Percentiles rank a stretch among this genome's conserved stretches.
phyloP scores from a whole-genome alignment of 1,139 yeast genomes.

The Geotrichum klebahnii region DNA sequence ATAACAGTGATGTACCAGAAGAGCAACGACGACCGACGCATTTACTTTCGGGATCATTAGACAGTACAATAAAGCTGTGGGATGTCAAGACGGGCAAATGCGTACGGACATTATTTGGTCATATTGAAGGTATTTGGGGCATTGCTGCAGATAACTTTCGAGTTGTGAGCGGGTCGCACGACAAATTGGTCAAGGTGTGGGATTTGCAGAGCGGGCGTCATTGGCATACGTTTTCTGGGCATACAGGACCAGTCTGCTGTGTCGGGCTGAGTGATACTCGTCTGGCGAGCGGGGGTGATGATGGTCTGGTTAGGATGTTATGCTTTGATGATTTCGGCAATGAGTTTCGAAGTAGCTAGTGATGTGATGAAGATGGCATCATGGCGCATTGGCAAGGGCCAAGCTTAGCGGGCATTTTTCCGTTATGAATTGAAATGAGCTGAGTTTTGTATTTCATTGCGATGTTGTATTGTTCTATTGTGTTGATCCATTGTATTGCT shows the following conservation, averaged over 20 bases:
- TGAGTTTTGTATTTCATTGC: too few species aligned
- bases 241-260: slow-evolving; percentile 71
- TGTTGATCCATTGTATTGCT: too few species aligned
- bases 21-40: slow-evolving; percentile 58
- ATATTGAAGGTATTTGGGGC: slow-evolving; percentile 96
- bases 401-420: too few species aligned
- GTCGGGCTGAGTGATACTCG: slow-evolving; percentile 87
- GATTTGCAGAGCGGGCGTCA: slow-evolving; percentile 91
- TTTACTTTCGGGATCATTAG: slow-evolving; percentile 79
- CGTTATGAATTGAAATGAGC: too few species aligned
- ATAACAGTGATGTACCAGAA: neutral
- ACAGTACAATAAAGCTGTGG: slow-evolving; percentile 92
- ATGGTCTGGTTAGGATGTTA: slow-evolving; percentile 77
- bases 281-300: slow-evolving; percentile 85
- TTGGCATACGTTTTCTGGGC: slow-evolving; percentile 83
- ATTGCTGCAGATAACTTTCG: slow-evolving; percentile 93
- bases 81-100: slow-evolving; percentile 82
- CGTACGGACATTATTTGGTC: slow-evolving; percentile 91
- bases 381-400: too few species aligned
- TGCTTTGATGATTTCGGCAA: slow-evolving; percentile 54
- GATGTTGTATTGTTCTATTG: too few species aligned
- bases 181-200: slow-evolving; percentile 87
- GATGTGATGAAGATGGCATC: too few species aligned
- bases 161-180: slow-evolving; percentile 91
- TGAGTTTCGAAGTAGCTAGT: too few species aligned